A percentile compares a stretch with the other conserved stretches of the same genome.
phyloP scores from a whole-genome alignment of 2,329 filamentous ascomycete species.

The Cytospora piceicola region DNA sequence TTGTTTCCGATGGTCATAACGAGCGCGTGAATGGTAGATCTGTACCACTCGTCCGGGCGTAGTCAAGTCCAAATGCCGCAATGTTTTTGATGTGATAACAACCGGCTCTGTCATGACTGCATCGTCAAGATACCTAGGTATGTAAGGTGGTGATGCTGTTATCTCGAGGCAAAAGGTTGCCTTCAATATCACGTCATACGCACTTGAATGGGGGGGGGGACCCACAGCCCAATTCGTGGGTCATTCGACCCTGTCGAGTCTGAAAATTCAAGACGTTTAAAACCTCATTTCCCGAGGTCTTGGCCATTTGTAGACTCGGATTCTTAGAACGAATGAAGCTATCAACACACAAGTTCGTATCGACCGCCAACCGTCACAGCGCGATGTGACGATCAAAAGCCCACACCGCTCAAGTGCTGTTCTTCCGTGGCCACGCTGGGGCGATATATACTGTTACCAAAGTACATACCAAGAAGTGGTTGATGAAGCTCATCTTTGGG shows the following conservation, averaged over 20 bases:
- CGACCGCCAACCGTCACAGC: not conserved
- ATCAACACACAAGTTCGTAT: not conserved
- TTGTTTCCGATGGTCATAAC: no score
- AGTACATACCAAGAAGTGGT: no score
- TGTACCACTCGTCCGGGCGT: no score
- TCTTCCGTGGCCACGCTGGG: no score
- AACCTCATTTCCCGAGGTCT: no score
- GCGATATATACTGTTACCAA: no score
- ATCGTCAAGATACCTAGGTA: not conserved
- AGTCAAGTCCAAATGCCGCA: no score
- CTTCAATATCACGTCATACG: slow-evolving; percentile 2
- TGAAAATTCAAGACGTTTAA: no score
- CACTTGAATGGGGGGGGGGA: no score
- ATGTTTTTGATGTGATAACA: no score
- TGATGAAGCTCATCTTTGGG: not conserved
- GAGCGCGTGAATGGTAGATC: no score
- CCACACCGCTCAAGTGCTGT: no score
- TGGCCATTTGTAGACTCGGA: not conserved
- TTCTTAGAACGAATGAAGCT: not conserved
- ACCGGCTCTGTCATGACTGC: not conserved
- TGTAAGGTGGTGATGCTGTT: not conserved
- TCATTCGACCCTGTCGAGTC: not conserved
- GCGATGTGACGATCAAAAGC: not conserved
- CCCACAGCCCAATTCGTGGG: not conserved
- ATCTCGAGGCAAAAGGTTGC: not conserved